Evolutionary conservation across 2,329 filamentous ascomycete genomes (phyloP), one percentile per base, ranked within the genome.

Genomic region (Ilyonectria robusta): DNA sequence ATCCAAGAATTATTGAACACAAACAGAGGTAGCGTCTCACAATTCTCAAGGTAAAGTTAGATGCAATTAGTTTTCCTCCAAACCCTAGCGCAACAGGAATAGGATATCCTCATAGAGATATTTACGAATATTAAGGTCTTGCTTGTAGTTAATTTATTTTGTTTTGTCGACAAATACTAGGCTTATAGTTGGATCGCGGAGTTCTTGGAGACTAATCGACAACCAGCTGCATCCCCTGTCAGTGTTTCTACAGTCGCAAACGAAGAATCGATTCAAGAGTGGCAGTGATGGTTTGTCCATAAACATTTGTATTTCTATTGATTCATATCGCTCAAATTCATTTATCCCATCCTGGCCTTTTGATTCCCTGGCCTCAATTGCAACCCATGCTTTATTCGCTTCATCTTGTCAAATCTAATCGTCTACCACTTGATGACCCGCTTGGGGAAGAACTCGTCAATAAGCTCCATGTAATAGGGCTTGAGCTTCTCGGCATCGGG

Each of bases 401-500:
- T 55, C 50, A 58, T 37, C 9, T 23, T 58, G 29, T 61, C 33
- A 26, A 57, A 44, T 21, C 21, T 6, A 37, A 33, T 21, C 53
- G 19, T 62, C 62, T 76, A 83, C 82, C 82, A 84, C 75, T 79
- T 81, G 56, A 84, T 62, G 6, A 80, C 71, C 66, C 74, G 75
- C 65, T 78, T 76, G 8, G 82, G 82, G 75, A 84, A 84, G 70
- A 81, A 84, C 75, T 84, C 81, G 63, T 81, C 75, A 53, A 84
- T 84, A 42, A 84, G 76, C 67, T 82, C 81, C 77, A 81, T 76
- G 68, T 83, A 84, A 70, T 84, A 83, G 1, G 82, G 82, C 80
- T 95, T 97, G 65, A 97, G 84, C 75, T 93, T 89, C 77, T 94
- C 92, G 1, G 91, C 88, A 64, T 88, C 91, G 1, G 94, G 94